Conservation (phyloP, 768 basidiomycete genomes). For the Pisolithus tinctorius region DNA sequence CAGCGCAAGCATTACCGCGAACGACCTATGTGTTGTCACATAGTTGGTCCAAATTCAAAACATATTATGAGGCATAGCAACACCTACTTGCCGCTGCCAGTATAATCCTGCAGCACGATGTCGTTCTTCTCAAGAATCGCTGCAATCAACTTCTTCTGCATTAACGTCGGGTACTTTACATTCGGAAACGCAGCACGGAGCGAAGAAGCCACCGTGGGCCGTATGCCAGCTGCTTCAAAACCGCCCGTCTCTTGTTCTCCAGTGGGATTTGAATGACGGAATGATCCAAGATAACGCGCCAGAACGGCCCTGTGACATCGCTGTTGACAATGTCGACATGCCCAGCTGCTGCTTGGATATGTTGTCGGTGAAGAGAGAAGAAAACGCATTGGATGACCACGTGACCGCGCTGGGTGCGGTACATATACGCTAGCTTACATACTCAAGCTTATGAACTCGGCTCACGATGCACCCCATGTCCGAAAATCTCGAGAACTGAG, state of each 20-base stretch:
- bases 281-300: constrained; percentile 20
- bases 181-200: constrained; percentile 56
- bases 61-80: background rate
- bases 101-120: constrained; percentile 59
- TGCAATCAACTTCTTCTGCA: constrained; percentile 55
- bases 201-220: constrained; percentile 40
- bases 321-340: constrained; percentile 3
- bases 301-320: constrained; percentile 15
- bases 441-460: no score
- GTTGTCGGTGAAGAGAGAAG: constrained; percentile 5
- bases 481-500: no score
- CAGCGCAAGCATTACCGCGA: constrained; percentile 61
- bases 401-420: no score
- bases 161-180: constrained; percentile 49
- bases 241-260: constrained; percentile 8
- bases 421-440: no score
- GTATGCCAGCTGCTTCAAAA: constrained; percentile 51
- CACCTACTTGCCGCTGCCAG: constrained; percentile 77
- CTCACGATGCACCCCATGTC: no score
- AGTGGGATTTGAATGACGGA: constrained; percentile 1
- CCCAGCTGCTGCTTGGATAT: background rate
- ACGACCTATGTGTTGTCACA: constrained; percentile 43
- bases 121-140: constrained; percentile 52
- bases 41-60: constrained; percentile 1
- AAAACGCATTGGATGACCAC: constrained; percentile 13